Percentiles rank a stretch among this genome's conserved stretches.
phyloP scores from a whole-genome alignment of 805 yeast species.

The Yueomyces sp. region DNA sequence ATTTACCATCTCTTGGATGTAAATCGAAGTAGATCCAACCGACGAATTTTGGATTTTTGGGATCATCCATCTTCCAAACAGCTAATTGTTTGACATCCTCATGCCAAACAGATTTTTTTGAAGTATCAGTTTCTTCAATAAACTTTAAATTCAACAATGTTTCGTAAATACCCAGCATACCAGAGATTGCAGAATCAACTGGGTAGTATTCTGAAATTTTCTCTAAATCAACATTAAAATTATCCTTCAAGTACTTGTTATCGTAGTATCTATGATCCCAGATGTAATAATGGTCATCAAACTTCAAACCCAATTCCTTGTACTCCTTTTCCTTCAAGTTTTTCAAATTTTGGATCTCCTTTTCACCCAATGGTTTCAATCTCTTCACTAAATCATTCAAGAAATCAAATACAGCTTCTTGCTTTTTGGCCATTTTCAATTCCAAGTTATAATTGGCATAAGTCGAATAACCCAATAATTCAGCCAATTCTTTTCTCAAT shows the following conservation, averaged over 20 bases:
- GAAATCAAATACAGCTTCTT: slow-evolving; percentile 45
- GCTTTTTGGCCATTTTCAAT: slow-evolving; percentile 67
- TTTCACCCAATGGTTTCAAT: slow-evolving; percentile 43
- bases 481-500: slow-evolving; percentile 49
- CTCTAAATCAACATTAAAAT: slow-evolving; percentile 59
- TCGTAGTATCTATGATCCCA: slow-evolving; percentile 70
- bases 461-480: slow-evolving; percentile 48
- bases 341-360: slow-evolving; percentile 37
- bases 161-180: slow-evolving; percentile 64
- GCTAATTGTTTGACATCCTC: slow-evolving; percentile 63
- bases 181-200: slow-evolving; percentile 46
- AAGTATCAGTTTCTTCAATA: slow-evolving; percentile 31
- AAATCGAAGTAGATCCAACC: slow-evolving; percentile 74
- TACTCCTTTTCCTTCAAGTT: slow-evolving; percentile 42
- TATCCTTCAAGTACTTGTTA: slow-evolving; percentile 49
- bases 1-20: slow-evolving; percentile 78
- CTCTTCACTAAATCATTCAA: slow-evolving; percentile 47
- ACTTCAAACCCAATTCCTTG: slow-evolving; percentile 29
- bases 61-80: slow-evolving; percentile 48
- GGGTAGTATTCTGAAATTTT: slow-evolving; percentile 73
- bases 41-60: slow-evolving; percentile 39
- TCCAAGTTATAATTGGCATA: slow-evolving; percentile 64
- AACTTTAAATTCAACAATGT: slow-evolving; percentile 56
- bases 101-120: slow-evolving; percentile 49
- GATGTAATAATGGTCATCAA: slow-evolving; percentile 34